Percentiles rank a stretch among this genome's conserved stretches.
Evolutionary conservation across 2,329 filamentous ascomycete species (phyloP).

Genomic region (Scedosporium boydii): DNA sequence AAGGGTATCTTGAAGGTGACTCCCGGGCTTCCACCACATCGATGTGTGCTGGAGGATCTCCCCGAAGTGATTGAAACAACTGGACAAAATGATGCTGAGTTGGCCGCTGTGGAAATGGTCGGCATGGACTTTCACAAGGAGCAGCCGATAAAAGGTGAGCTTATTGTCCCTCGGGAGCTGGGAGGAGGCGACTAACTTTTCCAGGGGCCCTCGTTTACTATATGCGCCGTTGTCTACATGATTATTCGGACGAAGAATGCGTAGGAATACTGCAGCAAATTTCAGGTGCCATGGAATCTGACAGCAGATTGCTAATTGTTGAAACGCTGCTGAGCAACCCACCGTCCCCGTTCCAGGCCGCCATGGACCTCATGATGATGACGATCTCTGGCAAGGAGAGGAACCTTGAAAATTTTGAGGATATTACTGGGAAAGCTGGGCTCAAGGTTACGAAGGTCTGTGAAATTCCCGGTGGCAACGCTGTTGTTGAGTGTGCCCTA

Average conservation of each 20-base stretch:
- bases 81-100: slow-evolving; percentile 9
- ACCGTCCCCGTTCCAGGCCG: slow-evolving; percentile 14
- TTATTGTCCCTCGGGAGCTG: background rate
- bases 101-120: slow-evolving; percentile 13
- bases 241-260: slow-evolving; percentile 23
- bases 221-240: slow-evolving; percentile 25
- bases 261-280: slow-evolving; percentile 20
- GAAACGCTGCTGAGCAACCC: slow-evolving; percentile 21
- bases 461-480: background rate
- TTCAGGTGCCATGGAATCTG: slow-evolving; percentile 17
- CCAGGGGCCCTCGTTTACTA: slow-evolving; percentile 25
- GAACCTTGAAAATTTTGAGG: slow-evolving; percentile 15
- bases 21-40: slow-evolving; percentile 14
- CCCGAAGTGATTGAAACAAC: slow-evolving; percentile 19
- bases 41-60: slow-evolving; percentile 23
- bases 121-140: slow-evolving; percentile 20
- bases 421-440: slow-evolving; percentile 15
- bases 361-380: slow-evolving; percentile 22
- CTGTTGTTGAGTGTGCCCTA: background rate
- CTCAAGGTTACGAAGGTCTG: slow-evolving; percentile 15
- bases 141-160: slow-evolving; percentile 21
- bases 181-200: background rate
- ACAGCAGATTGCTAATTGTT: slow-evolving; percentile 23
- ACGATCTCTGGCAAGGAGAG: slow-evolving; percentile 23
- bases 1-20: slow-evolving; percentile 16